A percentile compares a stretch with the other conserved stretches of the same genome.
These are phyloP conservation scores for Ochetophila trinervis DNA, from an alignment of 306 rosid species.

Conservation along the genomic window DNA sequence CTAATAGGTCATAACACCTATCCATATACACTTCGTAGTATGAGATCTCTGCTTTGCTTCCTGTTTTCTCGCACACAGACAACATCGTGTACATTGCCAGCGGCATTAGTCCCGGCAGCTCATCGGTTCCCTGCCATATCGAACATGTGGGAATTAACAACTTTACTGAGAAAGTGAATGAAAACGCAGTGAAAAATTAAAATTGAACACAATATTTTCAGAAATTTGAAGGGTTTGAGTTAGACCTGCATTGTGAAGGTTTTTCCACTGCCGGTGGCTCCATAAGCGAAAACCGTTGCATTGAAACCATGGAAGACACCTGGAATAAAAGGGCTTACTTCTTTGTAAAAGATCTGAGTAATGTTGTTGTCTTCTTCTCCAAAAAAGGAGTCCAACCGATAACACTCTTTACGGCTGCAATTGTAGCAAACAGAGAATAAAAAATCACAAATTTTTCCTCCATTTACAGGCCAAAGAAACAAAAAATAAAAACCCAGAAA, in stretches of 20 bases:
- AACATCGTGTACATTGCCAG: conserved; percentile 67
- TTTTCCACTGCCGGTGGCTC: conserved; percentile 97
- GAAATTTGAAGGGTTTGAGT: neutral
- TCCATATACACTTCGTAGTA: conserved; percentile 92
- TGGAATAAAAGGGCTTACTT: conserved; percentile 72
- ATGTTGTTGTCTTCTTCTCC: conserved; percentile 72
- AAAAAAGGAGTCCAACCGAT: conserved; percentile 69
- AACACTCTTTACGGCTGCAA: conserved; percentile 79
- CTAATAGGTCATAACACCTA: conserved; percentile 84
- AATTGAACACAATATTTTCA: neutral
- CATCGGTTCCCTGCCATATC: conserved; percentile 70
- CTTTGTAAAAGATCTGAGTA: conserved; percentile 56
- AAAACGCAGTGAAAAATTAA: neutral
- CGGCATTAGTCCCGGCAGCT: conserved; percentile 71
- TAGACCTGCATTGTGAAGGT: conserved; percentile 93
- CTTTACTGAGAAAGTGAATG: neutral
- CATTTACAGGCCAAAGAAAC: neutral
- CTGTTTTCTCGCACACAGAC: conserved; percentile 51
- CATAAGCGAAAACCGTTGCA: conserved; percentile 87
- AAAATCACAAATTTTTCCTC: neutral
- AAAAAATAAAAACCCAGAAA: neutral
- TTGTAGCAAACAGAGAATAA: neutral
- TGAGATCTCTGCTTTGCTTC: conserved; percentile 62
- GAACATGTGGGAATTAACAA: conserved; percentile 11
- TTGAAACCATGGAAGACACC: conserved; percentile 69